Conservation (phyloP, 805 yeast genomes). For the Candida coquimbonensis region DNA sequence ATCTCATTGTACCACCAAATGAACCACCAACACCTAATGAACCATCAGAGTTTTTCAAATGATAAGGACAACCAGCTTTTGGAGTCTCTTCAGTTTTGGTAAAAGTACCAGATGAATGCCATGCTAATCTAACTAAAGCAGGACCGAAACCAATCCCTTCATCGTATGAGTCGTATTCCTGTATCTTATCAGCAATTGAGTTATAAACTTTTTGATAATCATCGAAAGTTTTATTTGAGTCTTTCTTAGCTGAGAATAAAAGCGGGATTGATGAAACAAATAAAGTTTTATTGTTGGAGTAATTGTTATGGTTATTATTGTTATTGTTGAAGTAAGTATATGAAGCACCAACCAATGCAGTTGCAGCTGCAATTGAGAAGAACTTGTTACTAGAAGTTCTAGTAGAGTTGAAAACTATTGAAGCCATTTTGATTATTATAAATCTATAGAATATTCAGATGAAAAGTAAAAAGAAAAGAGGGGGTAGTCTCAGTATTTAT, state of each 20-base stretch:
- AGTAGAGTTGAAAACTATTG: constrained; percentile 3
- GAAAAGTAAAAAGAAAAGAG: not conserved
- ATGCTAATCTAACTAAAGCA: constrained; percentile 68
- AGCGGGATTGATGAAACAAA: constrained; percentile 2
- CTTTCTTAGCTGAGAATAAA: constrained; percentile 5
- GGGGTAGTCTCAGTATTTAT: not conserved
- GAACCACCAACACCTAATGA: constrained; percentile 46
- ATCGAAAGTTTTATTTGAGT: constrained; percentile 12
- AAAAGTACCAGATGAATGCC: constrained; percentile 86
- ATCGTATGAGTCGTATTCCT: constrained; percentile 52
- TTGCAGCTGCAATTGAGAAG: constrained; percentile 1
- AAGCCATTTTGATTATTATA: constrained; percentile 1
- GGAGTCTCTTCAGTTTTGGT: constrained; percentile 36
- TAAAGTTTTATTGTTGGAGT: not conserved
- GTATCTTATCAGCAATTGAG: constrained; percentile 59
- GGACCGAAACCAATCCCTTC: constrained; percentile 72
- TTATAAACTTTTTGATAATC: constrained; percentile 65
- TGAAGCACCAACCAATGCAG: constrained; percentile 1
- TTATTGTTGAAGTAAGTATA: constrained; percentile 2
- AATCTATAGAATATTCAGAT: not conserved
- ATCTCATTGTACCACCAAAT: constrained; percentile 60
- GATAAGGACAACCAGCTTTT: constrained; percentile 28
- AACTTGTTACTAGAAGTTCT: not conserved
- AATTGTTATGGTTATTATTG: not conserved
- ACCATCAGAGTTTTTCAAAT: constrained; percentile 11